Evolutionary conservation across 371 early-diverging fungal genomes (phyloP).

Genomic region (Apophysomyces sp.): DNA sequence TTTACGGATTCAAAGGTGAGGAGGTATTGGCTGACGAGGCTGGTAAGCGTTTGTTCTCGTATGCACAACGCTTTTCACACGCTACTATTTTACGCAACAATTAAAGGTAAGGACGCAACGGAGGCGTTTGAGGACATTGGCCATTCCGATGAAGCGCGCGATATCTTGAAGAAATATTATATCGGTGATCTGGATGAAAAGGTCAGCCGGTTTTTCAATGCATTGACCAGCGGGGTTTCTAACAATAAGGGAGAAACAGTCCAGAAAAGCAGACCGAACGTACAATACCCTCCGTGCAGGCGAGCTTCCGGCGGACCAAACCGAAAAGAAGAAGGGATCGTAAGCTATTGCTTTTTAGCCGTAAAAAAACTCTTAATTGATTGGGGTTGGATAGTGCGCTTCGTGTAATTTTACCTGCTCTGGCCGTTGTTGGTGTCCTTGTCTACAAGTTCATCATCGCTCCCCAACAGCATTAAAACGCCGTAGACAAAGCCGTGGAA

Average conservation of each 20-base stretch:
- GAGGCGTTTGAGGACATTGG: slow-evolving; percentile 89
- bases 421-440: slow-evolving; percentile 29
- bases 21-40: slow-evolving; percentile 64
- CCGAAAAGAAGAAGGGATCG: slow-evolving; percentile 29
- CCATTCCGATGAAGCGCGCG: slow-evolving; percentile 77
- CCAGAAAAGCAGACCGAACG: slow-evolving; percentile 17
- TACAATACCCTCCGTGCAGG: slow-evolving; percentile 38
- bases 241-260: slow-evolving; percentile 9
- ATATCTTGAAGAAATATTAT: slow-evolving; percentile 36
- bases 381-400: slow-evolving; percentile 17
- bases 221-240: slow-evolving; percentile 2
- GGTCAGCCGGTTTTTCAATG: slow-evolving; percentile 13
- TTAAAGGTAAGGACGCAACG: slow-evolving; percentile 75
- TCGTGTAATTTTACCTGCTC: slow-evolving; percentile 27
- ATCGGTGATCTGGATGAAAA: slow-evolving; percentile 42
- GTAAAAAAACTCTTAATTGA: not conserved
- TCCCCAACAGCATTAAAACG: slow-evolving; percentile 26
- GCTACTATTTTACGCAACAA: slow-evolving; percentile 4
- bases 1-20: slow-evolving; percentile 40
- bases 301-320: slow-evolving; percentile 32
- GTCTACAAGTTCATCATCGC: slow-evolving; percentile 45
- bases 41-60: slow-evolving; percentile 23
- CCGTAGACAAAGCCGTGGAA: not conserved
- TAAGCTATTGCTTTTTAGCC: slow-evolving; percentile 21
- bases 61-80: not conserved